Conservation (phyloP, 768 basidiomycete species). For the Termitomyces sp. region DNA sequence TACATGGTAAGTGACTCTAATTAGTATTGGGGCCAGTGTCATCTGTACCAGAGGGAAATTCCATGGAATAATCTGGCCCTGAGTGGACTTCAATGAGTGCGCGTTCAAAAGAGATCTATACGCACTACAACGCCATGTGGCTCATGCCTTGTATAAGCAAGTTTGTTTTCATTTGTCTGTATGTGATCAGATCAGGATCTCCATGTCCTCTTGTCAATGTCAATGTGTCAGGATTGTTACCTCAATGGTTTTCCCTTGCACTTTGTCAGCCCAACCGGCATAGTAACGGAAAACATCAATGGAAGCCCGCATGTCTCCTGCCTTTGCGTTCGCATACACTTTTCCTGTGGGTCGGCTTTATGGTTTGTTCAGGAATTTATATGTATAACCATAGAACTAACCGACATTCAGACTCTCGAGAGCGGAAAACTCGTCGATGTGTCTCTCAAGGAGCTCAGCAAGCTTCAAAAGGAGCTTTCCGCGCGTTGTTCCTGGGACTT, state of each 20-base stretch:
- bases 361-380: neutral
- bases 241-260: constrained; percentile 66
- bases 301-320: constrained; percentile 39
- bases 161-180: constrained; percentile 21
- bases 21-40: neutral
- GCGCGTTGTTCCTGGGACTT: constrained; percentile 35
- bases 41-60: constrained; percentile 29
- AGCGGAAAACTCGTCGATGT: constrained; percentile 23
- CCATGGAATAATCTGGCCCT: constrained; percentile 57
- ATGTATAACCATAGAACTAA: constrained; percentile 6
- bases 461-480: constrained; percentile 25
- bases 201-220: too few species aligned
- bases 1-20: neutral
- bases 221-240: constrained; percentile 1
- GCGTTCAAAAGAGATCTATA: neutral
- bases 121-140: constrained; percentile 45
- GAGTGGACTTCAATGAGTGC: neutral
- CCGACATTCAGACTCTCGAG: constrained; percentile 21
- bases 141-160: constrained; percentile 38
- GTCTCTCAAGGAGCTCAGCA: constrained; percentile 22
- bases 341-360: constrained; percentile 34
- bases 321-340: constrained; percentile 42
- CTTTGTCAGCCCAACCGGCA: constrained; percentile 85
- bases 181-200: neutral
- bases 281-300: constrained; percentile 63